Evolutionary conservation across 805 yeast species (phyloP), one percentile per base, ranked within the genome.

Genomic region (Schizosaccharomyces octosporus): DNA sequence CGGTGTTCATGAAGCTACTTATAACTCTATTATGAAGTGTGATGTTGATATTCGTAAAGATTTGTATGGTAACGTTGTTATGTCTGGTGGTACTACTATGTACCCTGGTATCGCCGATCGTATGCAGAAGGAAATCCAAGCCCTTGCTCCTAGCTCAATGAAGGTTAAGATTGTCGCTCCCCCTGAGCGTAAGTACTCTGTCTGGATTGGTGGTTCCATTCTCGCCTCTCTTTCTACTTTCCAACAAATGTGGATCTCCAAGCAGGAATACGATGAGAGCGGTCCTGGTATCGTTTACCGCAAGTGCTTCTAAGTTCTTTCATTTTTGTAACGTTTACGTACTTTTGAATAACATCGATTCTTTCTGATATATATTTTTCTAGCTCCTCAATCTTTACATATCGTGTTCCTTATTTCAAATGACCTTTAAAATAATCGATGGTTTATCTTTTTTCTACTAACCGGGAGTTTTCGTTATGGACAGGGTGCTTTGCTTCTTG

Each of bases 161-260:
- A 93, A 93, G 88, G 95, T 93, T 74, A 93, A 93, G 85, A 89
- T 93, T 75, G 85, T 85, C 75, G 98, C 98, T 75, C 96, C 97
- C 69, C 97, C 97, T 69, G 98, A 93, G 79, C 85, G 98, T 79
- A 93, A 93, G 79, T 93, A 86, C 85, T 65, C 66, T 29, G 96
- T 89, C 79, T 93, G 98, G 98, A 93, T 93, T 68, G 98, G 98
- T 83, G 98, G 98, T 80, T 93, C 97, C 70, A 93, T 93, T 73
- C 84, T 93, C 78, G 96, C 98, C 68, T 88, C 97, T 64, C 84
- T 93, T 76, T 87, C 96, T 66, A 93, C 98, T 76, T 93, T 93
- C 97, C 97, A 93, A 83, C 97, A 93, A 80, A 90, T 93, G 97
- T 93, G 98, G 98, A 88, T 93, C 86, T 89, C 97, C 74, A 93